phyloP scores from a whole-genome alignment of 2,329 filamentous ascomycete genomes.

The Dichotomopilus funicola region DNA sequence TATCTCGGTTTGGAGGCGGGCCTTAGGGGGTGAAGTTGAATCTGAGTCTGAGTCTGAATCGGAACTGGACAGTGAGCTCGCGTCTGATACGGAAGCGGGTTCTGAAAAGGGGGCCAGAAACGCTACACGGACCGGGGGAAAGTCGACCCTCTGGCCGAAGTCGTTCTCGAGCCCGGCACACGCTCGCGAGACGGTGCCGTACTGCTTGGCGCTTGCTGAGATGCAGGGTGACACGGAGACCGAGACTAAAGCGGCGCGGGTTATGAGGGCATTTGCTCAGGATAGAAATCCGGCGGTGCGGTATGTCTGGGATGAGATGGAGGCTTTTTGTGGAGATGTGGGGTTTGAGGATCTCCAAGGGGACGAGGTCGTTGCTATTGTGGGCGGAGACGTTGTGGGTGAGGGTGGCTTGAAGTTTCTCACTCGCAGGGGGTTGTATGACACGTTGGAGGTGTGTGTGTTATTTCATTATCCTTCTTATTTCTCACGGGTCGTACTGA shows the following conservation, averaged over 20 bases:
- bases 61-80: too few relatives aligned
- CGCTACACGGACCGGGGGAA: too few relatives aligned
- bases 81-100: too few relatives aligned
- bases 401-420: neutral
- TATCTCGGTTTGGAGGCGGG: neutral
- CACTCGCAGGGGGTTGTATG: neutral
- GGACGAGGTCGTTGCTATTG: neutral
- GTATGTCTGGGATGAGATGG: slow-evolving; percentile 14
- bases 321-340: slow-evolving; percentile 7
- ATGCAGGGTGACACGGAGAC: neutral
- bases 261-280: slow-evolving; percentile 11
- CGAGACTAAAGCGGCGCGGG: neutral
- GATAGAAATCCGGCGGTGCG: slow-evolving; percentile 1
- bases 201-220: slow-evolving; percentile 10
- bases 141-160: neutral
- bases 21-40: too few relatives aligned
- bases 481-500: too few relatives aligned
- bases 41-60: too few relatives aligned
- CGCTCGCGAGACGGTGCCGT: neutral
- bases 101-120: too few relatives aligned
- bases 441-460: neutral
- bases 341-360: neutral
- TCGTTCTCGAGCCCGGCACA: neutral
- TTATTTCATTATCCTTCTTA: too few relatives aligned
- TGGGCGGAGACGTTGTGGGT: slow-evolving; percentile 3